Percentiles rank a stretch among this genome's conserved stretches.
phyloP scores from a whole-genome alignment of 2,329 filamentous ascomycete genomes.

The Nigrograna mackinnonii region DNA sequence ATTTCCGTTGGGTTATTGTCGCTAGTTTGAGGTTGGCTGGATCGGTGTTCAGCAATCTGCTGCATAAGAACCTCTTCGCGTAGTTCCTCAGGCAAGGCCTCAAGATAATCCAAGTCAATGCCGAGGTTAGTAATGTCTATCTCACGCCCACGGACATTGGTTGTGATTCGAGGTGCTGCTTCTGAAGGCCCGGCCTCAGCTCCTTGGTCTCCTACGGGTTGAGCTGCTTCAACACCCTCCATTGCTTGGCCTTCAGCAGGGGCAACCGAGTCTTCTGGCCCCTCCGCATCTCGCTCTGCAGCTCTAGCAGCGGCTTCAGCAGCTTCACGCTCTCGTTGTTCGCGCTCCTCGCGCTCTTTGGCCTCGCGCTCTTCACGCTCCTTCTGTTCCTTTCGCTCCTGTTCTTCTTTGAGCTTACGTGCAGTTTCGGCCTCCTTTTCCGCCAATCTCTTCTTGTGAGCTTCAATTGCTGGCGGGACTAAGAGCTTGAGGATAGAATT shows the following conservation, averaged over 20 bases:
- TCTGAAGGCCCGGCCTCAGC: slow-evolving; percentile 39
- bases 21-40: slow-evolving; percentile 56
- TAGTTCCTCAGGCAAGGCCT: slow-evolving; percentile 96
- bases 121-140: slow-evolving; percentile 93
- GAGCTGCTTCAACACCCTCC: slow-evolving; percentile 72
- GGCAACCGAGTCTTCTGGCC: slow-evolving; percentile 23
- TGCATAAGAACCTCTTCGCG: slow-evolving; percentile 94
- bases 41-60: slow-evolving; percentile 59
- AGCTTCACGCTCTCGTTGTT: slow-evolving; percentile 46
- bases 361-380: slow-evolving; percentile 56
- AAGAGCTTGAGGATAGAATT: slow-evolving; percentile 73
- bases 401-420: slow-evolving; percentile 63
- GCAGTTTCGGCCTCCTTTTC: slow-evolving; percentile 76
- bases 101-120: slow-evolving; percentile 92
- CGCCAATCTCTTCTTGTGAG: slow-evolving; percentile 72
- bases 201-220: slow-evolving; percentile 38
- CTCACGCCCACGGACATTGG: slow-evolving; percentile 82
- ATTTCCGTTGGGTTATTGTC: slow-evolving; percentile 68
- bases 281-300: slow-evolving; percentile 28
- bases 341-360: slow-evolving; percentile 49
- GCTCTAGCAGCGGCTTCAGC: slow-evolving; percentile 45
- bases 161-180: slow-evolving; percentile 66
- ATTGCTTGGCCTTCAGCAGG: slow-evolving; percentile 59
- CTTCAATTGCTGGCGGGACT: slow-evolving; percentile 81
- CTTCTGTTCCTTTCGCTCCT: slow-evolving; percentile 64